Conservation (phyloP, 2,329 filamentous ascomycete genomes). For the Acrocalymma vagum region DNA sequence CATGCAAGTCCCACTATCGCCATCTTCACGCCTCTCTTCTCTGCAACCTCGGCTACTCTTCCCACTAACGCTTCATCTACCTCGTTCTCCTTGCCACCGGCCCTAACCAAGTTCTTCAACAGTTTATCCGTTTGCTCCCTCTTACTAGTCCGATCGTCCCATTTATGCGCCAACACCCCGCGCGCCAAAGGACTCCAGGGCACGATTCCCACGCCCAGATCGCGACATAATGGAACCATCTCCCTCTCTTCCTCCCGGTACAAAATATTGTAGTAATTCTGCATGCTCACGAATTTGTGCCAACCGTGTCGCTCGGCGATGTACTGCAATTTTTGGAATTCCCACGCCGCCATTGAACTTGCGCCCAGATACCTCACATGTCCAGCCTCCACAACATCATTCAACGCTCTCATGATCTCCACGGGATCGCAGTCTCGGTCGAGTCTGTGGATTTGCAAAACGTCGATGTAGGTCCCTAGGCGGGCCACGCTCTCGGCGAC, state of each 20-base stretch:
- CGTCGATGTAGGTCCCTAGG: slow-evolving; percentile 59
- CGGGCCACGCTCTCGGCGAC: slow-evolving; percentile 32
- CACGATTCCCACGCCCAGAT: slow-evolving; percentile 41
- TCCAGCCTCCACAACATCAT: slow-evolving; percentile 62
- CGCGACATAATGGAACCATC: slow-evolving; percentile 43
- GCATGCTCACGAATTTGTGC: slow-evolving; percentile 59
- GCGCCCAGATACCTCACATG: slow-evolving; percentile 50
- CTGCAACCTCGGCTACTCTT: too few species aligned
- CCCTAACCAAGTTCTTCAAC: too few species aligned
- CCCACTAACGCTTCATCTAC: too few species aligned
- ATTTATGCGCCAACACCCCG: slow-evolving; percentile 50
- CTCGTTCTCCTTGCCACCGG: too few species aligned
- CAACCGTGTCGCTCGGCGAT: slow-evolving; percentile 54
- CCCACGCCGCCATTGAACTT: slow-evolving; percentile 55
- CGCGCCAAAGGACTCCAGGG: slow-evolving; percentile 37
- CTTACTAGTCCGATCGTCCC: too few species aligned
- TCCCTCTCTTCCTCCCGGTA: slow-evolving; percentile 59
- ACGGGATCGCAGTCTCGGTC: slow-evolving; percentile 48
- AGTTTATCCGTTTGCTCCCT: too few species aligned
- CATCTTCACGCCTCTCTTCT: too few species aligned
- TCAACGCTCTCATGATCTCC: slow-evolving; percentile 64
- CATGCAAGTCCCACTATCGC: slow-evolving; percentile 25
- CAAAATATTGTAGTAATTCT: slow-evolving; percentile 57
- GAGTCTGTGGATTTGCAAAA: slow-evolving; percentile 67
- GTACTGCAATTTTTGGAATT: slow-evolving; percentile 57